Base-by-base conservation (phyloP, 768 basidiomycete genomes). In the Sutorius australiensis region DNA sequence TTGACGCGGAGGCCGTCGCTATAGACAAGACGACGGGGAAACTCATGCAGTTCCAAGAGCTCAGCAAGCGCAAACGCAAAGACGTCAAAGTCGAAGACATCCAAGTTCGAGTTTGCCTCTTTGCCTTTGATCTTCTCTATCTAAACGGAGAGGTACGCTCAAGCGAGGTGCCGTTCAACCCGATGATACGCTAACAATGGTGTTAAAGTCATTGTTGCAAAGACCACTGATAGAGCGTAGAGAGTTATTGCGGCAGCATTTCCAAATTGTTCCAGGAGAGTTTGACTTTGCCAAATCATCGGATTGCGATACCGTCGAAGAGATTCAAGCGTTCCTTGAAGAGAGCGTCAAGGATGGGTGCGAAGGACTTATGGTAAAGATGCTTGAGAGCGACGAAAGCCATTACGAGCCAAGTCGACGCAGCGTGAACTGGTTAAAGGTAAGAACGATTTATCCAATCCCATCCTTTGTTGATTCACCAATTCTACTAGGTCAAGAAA, bases 291-390 rank as follows among this genome's bases (percentile, higher is more conserved):
- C 97, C 11, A 92, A 87, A 64, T 86, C 89, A 4, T 91, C 91
- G 1, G 95, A 99, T 63, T 78, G 86, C 14, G 86, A 92, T 54
- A 89, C 87, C 8, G 87, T 83, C 5, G 97, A 99, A 21, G 95
- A 97, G 63, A 98, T 99, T 43, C 93, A 97, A 65, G 67, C 80
- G 2, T 98, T 99, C 78, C 74, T 99, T 9, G 95, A 98, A 66
- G 90, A 94, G 59, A 94, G 91, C 68, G 92, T 99, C 60, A 98
- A 94, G 67, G 97, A 98, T 66, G 94, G 95, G 2, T 98, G 97
- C 67, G 97, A 99, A 69, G 97, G 97, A 10, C 80, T 99, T 42
- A 99, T 99, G 97, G 92, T 99, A 54, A 99, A 99, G 75, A 95
- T 97, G 93, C 75, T 99, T 16, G 92, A 95, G 38, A 87, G 82